These are phyloP conservation scores for Dissophora globulifera DNA, from an alignment of 192 early-diverging fungal species.

Conservation along the genomic window DNA sequence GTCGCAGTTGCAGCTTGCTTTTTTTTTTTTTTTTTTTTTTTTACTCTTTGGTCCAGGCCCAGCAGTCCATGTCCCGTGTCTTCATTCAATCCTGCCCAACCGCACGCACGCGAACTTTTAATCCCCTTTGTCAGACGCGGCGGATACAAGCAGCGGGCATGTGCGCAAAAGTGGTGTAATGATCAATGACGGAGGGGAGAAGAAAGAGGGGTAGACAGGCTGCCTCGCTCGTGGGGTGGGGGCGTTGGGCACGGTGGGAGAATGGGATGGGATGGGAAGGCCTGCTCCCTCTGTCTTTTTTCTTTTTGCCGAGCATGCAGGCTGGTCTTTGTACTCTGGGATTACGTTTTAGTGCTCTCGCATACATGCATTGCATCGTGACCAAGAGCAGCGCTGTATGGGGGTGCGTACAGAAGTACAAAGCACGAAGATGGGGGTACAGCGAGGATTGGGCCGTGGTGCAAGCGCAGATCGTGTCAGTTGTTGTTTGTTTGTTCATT, in stretches of 20 bases:
- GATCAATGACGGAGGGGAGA: not conserved
- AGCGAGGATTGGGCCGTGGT: too few relatives aligned
- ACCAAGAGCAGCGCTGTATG: not conserved
- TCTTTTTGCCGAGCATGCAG: not conserved
- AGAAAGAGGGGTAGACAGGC: not conserved
- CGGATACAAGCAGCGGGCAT: not conserved
- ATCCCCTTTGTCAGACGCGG: not conserved
- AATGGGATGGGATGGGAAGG: not conserved
- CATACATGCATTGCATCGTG: constrained; percentile 6
- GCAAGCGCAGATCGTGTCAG: not conserved
- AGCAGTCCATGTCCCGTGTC: not conserved
- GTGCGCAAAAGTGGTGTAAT: not conserved
- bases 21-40: not conserved
- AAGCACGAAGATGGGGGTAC: not conserved
- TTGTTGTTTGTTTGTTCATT: not conserved
- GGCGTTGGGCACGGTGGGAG: not conserved
- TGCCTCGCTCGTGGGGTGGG: too few relatives aligned
- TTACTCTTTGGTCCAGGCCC: not conserved
- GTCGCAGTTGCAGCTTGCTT: not conserved
- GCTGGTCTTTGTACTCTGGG: not conserved
- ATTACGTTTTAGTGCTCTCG: not conserved
- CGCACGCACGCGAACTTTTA: not conserved
- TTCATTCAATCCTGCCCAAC: not conserved
- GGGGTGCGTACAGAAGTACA: not conserved
- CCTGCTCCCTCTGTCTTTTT: not conserved